Evolutionary conservation across 2,329 filamentous ascomycete species (phyloP), one percentile per base, ranked within the genome.

Genomic region (Teratosphaeriaceae sp.): DNA sequence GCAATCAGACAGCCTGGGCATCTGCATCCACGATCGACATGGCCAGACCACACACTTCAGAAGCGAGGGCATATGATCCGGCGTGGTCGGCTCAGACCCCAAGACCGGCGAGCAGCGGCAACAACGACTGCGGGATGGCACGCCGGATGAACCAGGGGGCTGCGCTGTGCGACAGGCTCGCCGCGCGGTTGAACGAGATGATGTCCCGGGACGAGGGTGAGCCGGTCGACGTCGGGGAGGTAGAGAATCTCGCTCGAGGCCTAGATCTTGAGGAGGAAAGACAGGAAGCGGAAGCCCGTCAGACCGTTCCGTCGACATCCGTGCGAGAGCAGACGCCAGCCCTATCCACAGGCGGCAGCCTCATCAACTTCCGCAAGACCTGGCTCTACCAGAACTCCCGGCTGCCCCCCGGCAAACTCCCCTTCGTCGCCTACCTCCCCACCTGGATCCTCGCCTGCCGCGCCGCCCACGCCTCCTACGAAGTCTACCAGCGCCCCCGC

Each of bases 371-470:
- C 44, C 46, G 45, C 20, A 94, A 92, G 61, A 84, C 87, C 12
- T 82, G 88, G 56, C 66, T 81, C 1, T 94, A 94, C 59, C 74
- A 78, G 35, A 94, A 94, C 60, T 85, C 87, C 2, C 79, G 76
- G 44, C 68, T 94, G 4, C 84, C 86, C 0, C 68, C 74, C 26
- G 69, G 83, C 47, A 69, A 94, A 1, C 78, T 80, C 1, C 76
- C 79, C 0, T 72, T 92, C 37, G 79, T 76, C 54, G 67, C 90
- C 33, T 84, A 87, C 57, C 77, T 87, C 31, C 72, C 83, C 0
- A 88, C 84, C 0, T 94, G 83, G 64, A 85, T 82, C 1, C 73
- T 94, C 4, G 69, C 94, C 33, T 88, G 82, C 55, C 73, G 90
- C 8, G 88, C 88, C 2, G 85, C 87, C 0, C 78, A 82, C 47